These are phyloP conservation scores for Fraxinus cuspidata DNA, from an alignment of 257 asterid genomes.

Conservation along the genomic window DNA sequence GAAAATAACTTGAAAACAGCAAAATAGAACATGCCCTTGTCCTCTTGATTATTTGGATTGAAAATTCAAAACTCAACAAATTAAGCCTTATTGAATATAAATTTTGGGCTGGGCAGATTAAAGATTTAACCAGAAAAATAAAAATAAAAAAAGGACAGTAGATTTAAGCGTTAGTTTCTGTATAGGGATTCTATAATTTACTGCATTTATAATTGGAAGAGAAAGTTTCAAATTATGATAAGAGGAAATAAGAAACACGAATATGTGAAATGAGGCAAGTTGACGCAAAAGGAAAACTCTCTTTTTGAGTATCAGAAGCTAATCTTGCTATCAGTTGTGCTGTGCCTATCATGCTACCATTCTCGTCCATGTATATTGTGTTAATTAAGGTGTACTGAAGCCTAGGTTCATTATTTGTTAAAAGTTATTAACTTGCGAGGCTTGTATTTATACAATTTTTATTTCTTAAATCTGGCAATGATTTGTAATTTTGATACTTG, in stretches of 20 bases:
- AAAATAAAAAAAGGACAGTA: constrained; percentile 15
- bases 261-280: background rate
- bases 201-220: constrained; percentile 17
- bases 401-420: background rate
- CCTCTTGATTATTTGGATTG: background rate
- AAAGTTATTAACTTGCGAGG: background rate
- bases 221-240: background rate
- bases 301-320: constrained; percentile 1
- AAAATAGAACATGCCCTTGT: no score
- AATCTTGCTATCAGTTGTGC: background rate
- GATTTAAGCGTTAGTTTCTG: constrained; percentile 18
- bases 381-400: background rate
- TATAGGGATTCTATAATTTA: constrained; percentile 1
- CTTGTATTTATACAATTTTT: no score
- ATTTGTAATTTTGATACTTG: background rate
- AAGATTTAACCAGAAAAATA: background rate
- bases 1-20: no score
- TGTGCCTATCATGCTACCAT: background rate
- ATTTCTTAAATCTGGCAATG: background rate
- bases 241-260: no score
- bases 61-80: background rate
- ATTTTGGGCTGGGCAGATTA: background rate
- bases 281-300: background rate
- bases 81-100: background rate
- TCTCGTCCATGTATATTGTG: background rate